Base-by-base conservation (phyloP, 495 filamentous ascomycete genomes). In the Lentithecium fluviatile region DNA sequence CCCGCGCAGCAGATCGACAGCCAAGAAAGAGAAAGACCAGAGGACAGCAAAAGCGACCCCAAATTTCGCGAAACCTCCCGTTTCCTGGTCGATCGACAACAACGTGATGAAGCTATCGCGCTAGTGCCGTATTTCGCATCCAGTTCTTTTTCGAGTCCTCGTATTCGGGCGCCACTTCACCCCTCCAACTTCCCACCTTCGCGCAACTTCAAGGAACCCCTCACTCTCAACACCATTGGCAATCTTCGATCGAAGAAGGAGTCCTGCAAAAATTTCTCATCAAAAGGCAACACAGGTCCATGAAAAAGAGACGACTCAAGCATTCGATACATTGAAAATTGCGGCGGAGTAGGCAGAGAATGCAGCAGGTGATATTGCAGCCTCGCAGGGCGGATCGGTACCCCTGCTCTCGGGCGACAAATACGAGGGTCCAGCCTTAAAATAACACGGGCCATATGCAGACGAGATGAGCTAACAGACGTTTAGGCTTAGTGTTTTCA, bases 381-480 rank as follows among this genome's bases (percentile, higher is more conserved):
- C 29, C 36, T 43, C 23, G 20, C 25, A 26, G 38, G 4, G 23
- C 23, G 52, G 52, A 54, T 43, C 11, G 2, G 11, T 19, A 43
- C 38, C 52, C 52, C 36, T 42, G 52, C 36, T 12, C 10, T 6
- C 2, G 36, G 10, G 34, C 21, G 42, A 25, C 24, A 4, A 45
- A 45, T 45, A 54, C 23, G 52, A 38, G 15, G 20, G 36, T 23
- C 15, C 40, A 43, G 52, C 45, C 52, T 37, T 38, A 25, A 54
- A 54, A 54, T 54, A 54, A 29, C 48, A 54, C 49, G 49, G 49
- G 19, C 49, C 20, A 37, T 29, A 15, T 19, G 46, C 46, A 52
- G 24, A 52, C 6, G 29, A 32, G 29, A 32, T 32, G 3, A 10
- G 29, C 29, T 32, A 32, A 10, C 10, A 10, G 10, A 3, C 4